Evolutionary conservation across 2,329 filamentous ascomycete species (phyloP).

Genomic region (Alternaria gansuensis): DNA sequence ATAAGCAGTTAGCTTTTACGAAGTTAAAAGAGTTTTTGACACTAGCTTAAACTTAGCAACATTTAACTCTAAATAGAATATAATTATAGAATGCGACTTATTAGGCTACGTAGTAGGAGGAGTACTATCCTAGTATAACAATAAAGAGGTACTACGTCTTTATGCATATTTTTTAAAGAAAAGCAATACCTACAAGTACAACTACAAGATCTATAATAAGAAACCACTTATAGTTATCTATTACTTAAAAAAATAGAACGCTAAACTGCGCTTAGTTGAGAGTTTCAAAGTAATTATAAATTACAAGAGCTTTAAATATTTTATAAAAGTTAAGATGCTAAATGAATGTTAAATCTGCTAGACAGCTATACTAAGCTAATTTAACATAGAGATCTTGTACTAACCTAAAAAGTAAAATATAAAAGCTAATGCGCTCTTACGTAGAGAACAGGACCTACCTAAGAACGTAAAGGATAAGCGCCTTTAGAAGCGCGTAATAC

Average conservation of each 20-base stretch:
- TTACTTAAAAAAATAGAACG: no score
- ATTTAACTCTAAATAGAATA: no score
- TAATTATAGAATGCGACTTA: no score
- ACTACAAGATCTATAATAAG: no score
- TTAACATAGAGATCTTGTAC: conserved; percentile 11
- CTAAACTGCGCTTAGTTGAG: conserved; percentile 14
- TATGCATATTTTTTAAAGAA: no score
- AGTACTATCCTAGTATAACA: background rate
- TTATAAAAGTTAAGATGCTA: conserved; percentile 37
- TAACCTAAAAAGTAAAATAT: background rate
- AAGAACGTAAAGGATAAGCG: background rate
- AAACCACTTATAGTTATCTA: conserved; percentile 19
- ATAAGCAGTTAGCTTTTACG: background rate
- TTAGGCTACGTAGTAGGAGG: no score
- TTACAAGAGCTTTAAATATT: conserved; percentile 43
- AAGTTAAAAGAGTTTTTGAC: background rate
- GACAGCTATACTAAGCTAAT: conserved; percentile 11
- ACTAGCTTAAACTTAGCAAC: background rate
- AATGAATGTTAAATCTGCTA: conserved; percentile 38
- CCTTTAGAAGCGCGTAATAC: background rate
- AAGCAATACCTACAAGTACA: background rate
- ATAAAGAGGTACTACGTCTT: background rate
- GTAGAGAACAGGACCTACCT: conserved; percentile 11
- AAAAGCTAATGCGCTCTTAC: conserved; percentile 2
- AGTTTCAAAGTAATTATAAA: conserved; percentile 39